Conservation (phyloP, 768 basidiomycete genomes). For the Clavulina sp. region DNA sequence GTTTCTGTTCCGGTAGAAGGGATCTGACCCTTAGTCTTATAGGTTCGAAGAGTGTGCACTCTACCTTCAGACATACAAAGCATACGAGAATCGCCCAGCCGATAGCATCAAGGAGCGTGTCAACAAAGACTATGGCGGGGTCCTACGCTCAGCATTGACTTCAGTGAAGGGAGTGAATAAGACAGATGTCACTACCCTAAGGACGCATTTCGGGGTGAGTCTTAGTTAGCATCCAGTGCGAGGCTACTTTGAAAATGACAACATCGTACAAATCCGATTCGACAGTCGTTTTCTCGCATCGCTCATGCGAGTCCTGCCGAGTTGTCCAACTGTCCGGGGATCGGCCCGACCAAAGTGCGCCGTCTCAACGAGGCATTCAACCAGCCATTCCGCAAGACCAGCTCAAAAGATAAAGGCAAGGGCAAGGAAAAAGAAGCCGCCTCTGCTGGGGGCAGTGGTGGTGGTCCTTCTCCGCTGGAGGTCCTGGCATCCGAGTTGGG, state of each 20-base stretch:
- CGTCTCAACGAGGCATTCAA: slow-evolving; percentile 84
- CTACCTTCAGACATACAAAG: slow-evolving; percentile 81
- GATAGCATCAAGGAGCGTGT: slow-evolving; percentile 87
- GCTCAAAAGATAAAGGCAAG: slow-evolving; percentile 1
- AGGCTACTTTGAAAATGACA: neutral
- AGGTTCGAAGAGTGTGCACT: slow-evolving; percentile 85
- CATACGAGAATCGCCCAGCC: slow-evolving; percentile 85
- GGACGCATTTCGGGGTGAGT: slow-evolving; percentile 80
- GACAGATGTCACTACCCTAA: slow-evolving; percentile 87
- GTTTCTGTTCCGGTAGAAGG: neutral
- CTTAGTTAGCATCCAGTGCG: too few relatives aligned
- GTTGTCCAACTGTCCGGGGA: slow-evolving; percentile 72
- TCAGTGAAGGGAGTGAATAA: slow-evolving; percentile 89
- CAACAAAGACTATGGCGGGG: slow-evolving; percentile 72
- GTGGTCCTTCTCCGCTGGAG: neutral
- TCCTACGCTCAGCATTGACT: slow-evolving; percentile 69
- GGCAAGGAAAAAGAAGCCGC: slow-evolving; percentile 6
- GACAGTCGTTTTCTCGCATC: slow-evolving; percentile 74
- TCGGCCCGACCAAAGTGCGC: slow-evolving; percentile 86
- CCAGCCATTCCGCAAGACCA: slow-evolving; percentile 57
- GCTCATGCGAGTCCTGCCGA: slow-evolving; percentile 53
- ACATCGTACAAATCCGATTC: neutral
- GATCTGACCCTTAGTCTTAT: neutral
- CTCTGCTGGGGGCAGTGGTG: neutral
- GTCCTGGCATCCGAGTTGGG: neutral